phyloP scores from a whole-genome alignment of 1,139 yeast genomes.

The Hanseniaspora uvarum region DNA sequence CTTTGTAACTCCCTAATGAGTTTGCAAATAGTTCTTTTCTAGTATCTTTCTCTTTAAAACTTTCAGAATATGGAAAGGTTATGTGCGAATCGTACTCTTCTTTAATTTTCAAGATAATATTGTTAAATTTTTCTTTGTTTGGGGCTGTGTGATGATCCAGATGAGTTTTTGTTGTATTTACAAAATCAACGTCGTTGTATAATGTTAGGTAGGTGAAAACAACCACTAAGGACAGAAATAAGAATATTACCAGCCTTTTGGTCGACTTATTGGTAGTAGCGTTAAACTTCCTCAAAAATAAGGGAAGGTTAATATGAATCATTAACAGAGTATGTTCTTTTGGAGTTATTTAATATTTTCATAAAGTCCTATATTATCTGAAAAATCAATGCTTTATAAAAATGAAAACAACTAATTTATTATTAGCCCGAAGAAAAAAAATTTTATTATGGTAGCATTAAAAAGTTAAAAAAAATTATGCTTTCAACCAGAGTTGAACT shows the following conservation, averaged over 20 bases:
- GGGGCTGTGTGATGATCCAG: not conserved
- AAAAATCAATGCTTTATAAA: no score
- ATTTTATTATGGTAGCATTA: no score
- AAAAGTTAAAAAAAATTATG: not conserved
- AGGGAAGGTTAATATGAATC: not conserved
- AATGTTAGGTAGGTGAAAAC: not conserved
- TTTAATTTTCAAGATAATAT: slow-evolving; percentile 1
- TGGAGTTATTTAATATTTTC: no score
- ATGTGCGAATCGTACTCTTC: slow-evolving; percentile 5
- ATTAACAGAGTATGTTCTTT: not conserved
- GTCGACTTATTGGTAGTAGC: not conserved
- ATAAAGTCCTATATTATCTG: no score
- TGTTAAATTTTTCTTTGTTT: not conserved
- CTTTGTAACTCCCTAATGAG: slow-evolving; percentile 4
- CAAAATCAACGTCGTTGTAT: not conserved
- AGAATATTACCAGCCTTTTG: not conserved
- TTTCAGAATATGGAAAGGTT: slow-evolving; percentile 1
- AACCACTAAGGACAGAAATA: not conserved
- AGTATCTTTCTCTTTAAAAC: slow-evolving; percentile 10
- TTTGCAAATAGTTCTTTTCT: not conserved
- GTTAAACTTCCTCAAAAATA: no score
- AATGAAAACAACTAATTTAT: no score
- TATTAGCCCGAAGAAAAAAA: no score
- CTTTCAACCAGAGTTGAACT: slow-evolving; percentile 9
- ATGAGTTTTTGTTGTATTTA: not conserved